Conservation (phyloP, 2,329 filamentous ascomycete genomes). For the Fusarium annulatum region DNA sequence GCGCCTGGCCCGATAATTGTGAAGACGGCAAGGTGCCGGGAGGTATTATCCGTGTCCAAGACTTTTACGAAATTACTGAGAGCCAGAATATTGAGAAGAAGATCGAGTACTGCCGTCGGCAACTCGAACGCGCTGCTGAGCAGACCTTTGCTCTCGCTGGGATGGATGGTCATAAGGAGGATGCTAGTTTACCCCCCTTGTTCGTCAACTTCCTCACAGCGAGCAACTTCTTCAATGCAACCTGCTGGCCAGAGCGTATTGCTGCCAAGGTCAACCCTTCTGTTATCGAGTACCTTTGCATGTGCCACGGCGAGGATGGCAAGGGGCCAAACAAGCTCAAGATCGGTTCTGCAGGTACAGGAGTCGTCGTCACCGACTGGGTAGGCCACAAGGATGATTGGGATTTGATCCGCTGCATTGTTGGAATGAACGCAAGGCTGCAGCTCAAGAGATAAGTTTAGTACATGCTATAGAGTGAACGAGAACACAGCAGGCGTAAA, state of each 20-base stretch:
- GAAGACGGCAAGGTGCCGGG: slow-evolving; percentile 76
- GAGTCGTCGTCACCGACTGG: slow-evolving; percentile 93
- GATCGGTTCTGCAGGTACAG: slow-evolving; percentile 80
- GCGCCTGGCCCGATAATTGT: slow-evolving; percentile 88
- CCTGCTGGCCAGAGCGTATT: slow-evolving; percentile 94
- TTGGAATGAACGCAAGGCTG: slow-evolving; percentile 87
- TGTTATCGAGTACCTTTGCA: slow-evolving; percentile 71
- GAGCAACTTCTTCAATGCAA: slow-evolving; percentile 92
- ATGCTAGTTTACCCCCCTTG: slow-evolving; percentile 66
- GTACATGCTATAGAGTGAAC: not conserved
- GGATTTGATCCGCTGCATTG: slow-evolving; percentile 87
- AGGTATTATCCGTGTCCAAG: slow-evolving; percentile 86
- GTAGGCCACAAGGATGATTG: slow-evolving; percentile 88
- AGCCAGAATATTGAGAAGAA: slow-evolving; percentile 82
- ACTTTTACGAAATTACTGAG: slow-evolving; percentile 90
- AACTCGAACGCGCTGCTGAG: slow-evolving; percentile 78
- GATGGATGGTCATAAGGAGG: slow-evolving; percentile 42
- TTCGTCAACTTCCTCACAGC: slow-evolving; percentile 92
- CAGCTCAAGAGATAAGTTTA: slow-evolving; percentile 57
- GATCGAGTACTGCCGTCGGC: slow-evolving; percentile 76
- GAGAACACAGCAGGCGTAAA: not conserved
- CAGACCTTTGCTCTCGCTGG: slow-evolving; percentile 59
- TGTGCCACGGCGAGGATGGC: slow-evolving; percentile 63
- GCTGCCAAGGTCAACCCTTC: slow-evolving; percentile 88
- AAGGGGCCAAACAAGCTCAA: slow-evolving; percentile 62